A percentile compares a stretch with the other conserved stretches of the same genome.
Evolutionary conservation across 495 filamentous ascomycete species (phyloP).

Genomic region (Neurospora sp.): DNA sequence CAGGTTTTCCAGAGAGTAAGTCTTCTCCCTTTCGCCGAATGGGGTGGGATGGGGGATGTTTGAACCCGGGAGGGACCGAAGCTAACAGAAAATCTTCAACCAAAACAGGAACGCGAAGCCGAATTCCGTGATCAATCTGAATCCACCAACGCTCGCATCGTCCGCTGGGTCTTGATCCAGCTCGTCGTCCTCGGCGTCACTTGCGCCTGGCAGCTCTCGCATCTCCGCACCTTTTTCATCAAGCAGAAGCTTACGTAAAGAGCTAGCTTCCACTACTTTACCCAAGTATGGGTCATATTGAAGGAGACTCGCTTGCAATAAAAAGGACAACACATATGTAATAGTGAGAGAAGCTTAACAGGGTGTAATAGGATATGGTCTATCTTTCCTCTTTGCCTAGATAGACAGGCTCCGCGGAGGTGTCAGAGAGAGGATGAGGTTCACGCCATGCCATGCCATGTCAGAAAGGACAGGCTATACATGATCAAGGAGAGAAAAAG

Average conservation of each 20-base stretch:
- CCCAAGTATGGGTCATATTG: neutral
- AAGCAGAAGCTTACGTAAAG: slow-evolving; percentile 92
- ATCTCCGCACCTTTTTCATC: slow-evolving; percentile 95
- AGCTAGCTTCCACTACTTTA: neutral
- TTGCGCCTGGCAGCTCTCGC: slow-evolving; percentile 95
- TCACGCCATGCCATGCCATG: neutral
- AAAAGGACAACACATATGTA: neutral
- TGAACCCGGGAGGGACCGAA: neutral
- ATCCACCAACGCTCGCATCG: slow-evolving; percentile 81
- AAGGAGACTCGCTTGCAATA: neutral
- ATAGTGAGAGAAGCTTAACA: neutral
- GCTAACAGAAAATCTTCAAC: neutral
- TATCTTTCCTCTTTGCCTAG: neutral
- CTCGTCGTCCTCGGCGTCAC: slow-evolving; percentile 78
- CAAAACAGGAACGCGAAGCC: slow-evolving; percentile 78
- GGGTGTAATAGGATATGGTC: neutral
- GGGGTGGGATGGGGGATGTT: neutral
- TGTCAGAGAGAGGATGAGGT: neutral
- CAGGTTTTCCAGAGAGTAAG: slow-evolving; percentile 93
- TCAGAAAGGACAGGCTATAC: neutral
- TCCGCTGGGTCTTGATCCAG: slow-evolving; percentile 90
- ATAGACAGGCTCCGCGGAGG: neutral
- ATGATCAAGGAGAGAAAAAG: neutral
- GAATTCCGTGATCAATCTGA: slow-evolving; percentile 98
- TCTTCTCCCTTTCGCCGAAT: neutral